These are phyloP conservation scores for Sporisorium exsertum DNA, from an alignment of 1,284 basidiomycete species.

Conservation along the genomic window DNA sequence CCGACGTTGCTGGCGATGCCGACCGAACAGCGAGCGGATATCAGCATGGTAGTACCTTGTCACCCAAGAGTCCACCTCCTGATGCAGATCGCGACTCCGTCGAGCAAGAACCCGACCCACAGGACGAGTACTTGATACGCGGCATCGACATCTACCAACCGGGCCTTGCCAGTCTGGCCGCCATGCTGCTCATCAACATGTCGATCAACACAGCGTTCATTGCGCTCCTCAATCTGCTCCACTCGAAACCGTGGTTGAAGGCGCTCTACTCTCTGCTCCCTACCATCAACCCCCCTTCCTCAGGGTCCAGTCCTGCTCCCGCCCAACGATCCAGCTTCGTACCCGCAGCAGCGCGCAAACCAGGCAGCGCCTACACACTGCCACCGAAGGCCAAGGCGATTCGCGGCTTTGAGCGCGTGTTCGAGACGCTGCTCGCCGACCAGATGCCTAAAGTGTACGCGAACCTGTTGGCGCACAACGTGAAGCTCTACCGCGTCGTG, in stretches of 20 bases:
- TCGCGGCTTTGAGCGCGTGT: slow-evolving; percentile 76
- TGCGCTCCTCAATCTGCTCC: slow-evolving; percentile 82
- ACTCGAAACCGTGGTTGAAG: slow-evolving; percentile 59
- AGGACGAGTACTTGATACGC: slow-evolving; percentile 30
- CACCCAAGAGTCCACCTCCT: slow-evolving; percentile 5
- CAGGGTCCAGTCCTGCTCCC: not conserved
- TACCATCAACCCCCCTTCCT: not conserved
- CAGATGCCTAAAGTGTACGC: slow-evolving; percentile 86
- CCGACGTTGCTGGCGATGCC: slow-evolving; percentile 33
- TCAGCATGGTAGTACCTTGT: slow-evolving; percentile 20
- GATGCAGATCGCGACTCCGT: too few species aligned
- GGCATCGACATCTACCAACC: slow-evolving; percentile 58
- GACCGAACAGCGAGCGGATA: slow-evolving; percentile 21
- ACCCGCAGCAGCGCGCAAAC: slow-evolving; percentile 6
- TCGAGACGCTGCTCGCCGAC: slow-evolving; percentile 89
- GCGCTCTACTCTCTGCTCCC: slow-evolving; percentile 57
- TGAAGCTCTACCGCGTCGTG: slow-evolving; percentile 44
- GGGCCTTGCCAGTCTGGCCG: slow-evolving; percentile 75
- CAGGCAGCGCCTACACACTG: slow-evolving; percentile 7
- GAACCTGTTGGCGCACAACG: slow-evolving; percentile 57
- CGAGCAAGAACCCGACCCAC: not conserved
- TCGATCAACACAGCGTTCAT: slow-evolving; percentile 80
- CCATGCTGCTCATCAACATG: slow-evolving; percentile 90
- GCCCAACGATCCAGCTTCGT: not conserved
- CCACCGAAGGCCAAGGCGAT: slow-evolving; percentile 41